These are phyloP conservation scores for Solanum rostratum DNA, from an alignment of 257 asterid species.

Conservation along the genomic window DNA sequence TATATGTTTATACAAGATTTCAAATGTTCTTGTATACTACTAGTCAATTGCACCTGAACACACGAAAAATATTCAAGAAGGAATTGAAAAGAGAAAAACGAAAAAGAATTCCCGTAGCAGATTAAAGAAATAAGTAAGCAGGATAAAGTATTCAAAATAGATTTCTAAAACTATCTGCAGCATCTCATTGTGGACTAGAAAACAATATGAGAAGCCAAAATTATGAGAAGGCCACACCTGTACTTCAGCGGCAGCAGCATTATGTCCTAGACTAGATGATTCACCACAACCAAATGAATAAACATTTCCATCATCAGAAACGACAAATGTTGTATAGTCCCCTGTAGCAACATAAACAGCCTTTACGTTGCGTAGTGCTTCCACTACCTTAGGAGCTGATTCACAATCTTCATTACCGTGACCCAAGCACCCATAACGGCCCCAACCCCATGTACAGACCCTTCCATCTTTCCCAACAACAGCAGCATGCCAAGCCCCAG, in stretches of 20 bases:
- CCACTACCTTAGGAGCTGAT: constrained; percentile 83
- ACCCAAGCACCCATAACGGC: constrained; percentile 96
- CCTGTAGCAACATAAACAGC: constrained; percentile 95
- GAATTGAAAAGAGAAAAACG: not conserved
- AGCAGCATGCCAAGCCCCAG: constrained; percentile 99
- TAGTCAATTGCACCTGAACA: not conserved
- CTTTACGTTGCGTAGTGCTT: constrained; percentile 58
- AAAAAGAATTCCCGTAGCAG: not conserved
- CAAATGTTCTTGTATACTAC: not conserved
- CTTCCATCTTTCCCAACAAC: constrained; percentile 94
- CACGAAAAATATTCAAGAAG: not conserved
- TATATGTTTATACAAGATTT: not conserved
- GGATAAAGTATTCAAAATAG: not conserved
- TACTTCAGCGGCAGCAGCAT: constrained; percentile 44
- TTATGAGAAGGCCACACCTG: constrained; percentile 46
- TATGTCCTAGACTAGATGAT: constrained; percentile 93
- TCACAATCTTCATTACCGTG: constrained; percentile 97
- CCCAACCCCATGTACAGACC: constrained; percentile 99
- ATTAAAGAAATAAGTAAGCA: not conserved
- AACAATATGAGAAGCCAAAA: not conserved
- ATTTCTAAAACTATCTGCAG: not conserved
- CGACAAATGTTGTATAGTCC: constrained; percentile 89
- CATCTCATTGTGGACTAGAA: not conserved
- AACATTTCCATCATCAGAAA: constrained; percentile 75
- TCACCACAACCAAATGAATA: constrained; percentile 97